Evolutionary conservation across 2,329 filamentous ascomycete species (phyloP).

Genomic region (Cladosporium sp.): DNA sequence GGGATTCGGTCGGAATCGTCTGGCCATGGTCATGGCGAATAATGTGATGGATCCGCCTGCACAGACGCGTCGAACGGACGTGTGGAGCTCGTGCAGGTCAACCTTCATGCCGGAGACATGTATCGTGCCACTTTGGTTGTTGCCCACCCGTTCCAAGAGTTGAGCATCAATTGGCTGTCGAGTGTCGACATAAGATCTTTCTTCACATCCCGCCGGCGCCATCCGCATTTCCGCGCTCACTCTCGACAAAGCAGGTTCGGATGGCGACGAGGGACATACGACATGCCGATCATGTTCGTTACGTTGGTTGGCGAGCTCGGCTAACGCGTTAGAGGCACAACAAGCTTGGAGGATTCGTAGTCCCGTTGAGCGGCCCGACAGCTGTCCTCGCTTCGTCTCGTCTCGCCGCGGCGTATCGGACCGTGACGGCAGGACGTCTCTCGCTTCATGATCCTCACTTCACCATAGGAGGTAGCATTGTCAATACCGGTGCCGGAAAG

Average conservation of each 20-base stretch:
- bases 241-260: not conserved
- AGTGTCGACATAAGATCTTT: not conserved
- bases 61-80: not conserved
- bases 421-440: not conserved
- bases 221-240: not conserved
- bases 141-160: not conserved
- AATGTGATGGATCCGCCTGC: not conserved
- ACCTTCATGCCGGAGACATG: not conserved
- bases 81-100: not conserved
- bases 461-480: not conserved
- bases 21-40: not conserved
- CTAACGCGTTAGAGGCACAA: not conserved
- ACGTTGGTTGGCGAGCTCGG: not conserved
- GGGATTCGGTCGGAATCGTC: not conserved
- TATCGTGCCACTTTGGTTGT: not conserved
- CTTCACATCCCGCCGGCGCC: not conserved
- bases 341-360: not conserved
- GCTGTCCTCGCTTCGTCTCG: not conserved
- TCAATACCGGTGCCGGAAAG: not conserved
- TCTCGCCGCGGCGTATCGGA: slow-evolving; percentile 4
- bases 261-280: not conserved
- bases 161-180: not conserved
- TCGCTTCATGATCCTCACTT: not conserved
- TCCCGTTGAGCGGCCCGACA: not conserved
- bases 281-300: not conserved